These are phyloP conservation scores for Rhododendron molle DNA, from an alignment of 148 eudicot genomes.

Conservation along the genomic window DNA sequence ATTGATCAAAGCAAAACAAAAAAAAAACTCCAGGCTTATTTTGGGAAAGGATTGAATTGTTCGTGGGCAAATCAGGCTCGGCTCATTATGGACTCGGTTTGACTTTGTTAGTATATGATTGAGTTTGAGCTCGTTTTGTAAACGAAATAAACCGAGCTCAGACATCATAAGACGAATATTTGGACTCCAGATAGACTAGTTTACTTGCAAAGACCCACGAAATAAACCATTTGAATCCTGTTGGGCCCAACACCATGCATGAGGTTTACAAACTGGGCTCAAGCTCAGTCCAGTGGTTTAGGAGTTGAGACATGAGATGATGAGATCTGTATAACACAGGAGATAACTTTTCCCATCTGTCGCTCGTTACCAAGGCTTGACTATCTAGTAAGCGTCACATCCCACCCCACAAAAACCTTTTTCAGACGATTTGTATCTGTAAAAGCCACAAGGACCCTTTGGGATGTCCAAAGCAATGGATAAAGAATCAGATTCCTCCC, in stretches of 20 bases:
- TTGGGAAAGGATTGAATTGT: too few relatives aligned
- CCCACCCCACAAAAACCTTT: not conserved
- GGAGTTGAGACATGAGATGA: not conserved
- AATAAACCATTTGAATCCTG: not conserved
- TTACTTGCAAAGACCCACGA: too few relatives aligned
- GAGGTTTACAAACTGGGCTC: not conserved
- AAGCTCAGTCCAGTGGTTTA: not conserved
- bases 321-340: too few relatives aligned
- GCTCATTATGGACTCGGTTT: too few relatives aligned
- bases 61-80: too few relatives aligned
- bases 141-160: too few relatives aligned
- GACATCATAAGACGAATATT: too few relatives aligned
- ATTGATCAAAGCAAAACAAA: too few relatives aligned
- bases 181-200: too few relatives aligned
- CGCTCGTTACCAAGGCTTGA: not conserved
- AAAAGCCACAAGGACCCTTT: not conserved
- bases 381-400: conserved; percentile 1
- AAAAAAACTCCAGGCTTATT: too few relatives aligned
- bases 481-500: not conserved
- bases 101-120: too few relatives aligned
- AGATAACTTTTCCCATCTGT: not conserved
- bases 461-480: not conserved
- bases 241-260: not conserved
- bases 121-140: too few relatives aligned
- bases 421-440: not conserved